These are phyloP conservation scores for Tarenaya hassleriana DNA, from an alignment of 345 rosid species.

Conservation along the genomic window DNA sequence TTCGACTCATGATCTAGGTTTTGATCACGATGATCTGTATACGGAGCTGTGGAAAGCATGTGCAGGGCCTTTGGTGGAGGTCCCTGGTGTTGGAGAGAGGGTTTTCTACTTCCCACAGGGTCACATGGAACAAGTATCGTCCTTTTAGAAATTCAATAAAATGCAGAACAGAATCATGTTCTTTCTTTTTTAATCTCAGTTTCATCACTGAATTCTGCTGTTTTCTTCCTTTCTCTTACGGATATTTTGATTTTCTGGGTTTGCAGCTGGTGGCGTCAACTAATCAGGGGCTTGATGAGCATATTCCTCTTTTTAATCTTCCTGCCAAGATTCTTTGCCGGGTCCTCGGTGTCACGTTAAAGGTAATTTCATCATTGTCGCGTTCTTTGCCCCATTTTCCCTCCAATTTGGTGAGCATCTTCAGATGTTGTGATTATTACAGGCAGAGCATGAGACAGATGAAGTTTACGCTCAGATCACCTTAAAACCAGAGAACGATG, in stretches of 20 bases:
- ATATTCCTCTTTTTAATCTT: constrained; percentile 61
- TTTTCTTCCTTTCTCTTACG: constrained; percentile 7
- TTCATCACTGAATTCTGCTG: no score
- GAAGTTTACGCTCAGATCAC: constrained; percentile 92
- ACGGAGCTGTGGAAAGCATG: constrained; percentile 75
- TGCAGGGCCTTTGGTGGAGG: constrained; percentile 70
- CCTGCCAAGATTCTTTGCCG: constrained; percentile 79
- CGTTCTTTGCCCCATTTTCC: neutral
- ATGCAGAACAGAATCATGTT: no score
- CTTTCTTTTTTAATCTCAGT: no score
- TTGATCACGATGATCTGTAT: constrained; percentile 38
- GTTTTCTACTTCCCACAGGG: constrained; percentile 76
- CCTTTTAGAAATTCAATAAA: no score
- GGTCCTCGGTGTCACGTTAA: constrained; percentile 52
- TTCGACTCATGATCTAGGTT: constrained; percentile 18
- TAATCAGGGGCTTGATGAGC: constrained; percentile 68
- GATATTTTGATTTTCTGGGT: neutral
- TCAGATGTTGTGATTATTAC: neutral
- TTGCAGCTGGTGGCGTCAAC: constrained; percentile 76
- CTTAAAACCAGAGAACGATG: constrained; percentile 64
- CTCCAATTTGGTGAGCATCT: neutral
- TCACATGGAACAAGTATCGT: constrained; percentile 63
- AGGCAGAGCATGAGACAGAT: constrained; percentile 88
- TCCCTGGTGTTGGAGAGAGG: constrained; percentile 49
- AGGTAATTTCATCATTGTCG: constrained; percentile 33